Base-by-base conservation (phyloP, 306 rosid genomes). In the Pyrus bretschneideri region DNA sequence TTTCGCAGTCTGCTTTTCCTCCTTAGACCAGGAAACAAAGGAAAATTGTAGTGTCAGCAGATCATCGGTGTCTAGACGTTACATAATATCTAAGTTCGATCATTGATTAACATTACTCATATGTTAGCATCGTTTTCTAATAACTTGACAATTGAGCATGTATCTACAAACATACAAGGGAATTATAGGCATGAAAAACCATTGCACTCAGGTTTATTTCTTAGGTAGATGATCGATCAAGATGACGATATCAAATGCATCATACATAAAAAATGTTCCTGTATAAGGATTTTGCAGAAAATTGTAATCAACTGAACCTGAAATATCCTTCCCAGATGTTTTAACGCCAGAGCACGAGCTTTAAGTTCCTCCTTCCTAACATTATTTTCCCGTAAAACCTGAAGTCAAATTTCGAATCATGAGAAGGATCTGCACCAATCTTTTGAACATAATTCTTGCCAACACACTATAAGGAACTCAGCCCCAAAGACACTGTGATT, bases 321-420 rank as follows among this genome's bases (percentile, higher is more conserved):
- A 79, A 90, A 92, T 86, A 85, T 87, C 82, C 86, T 90, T 67
- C 99, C 99, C 62, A 95, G 90, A 70, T 85, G 76, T 83, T 92
- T 95, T 57, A 95, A 92, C 59, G 96, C 97, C 12, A 67, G 62
- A 29, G 97, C 96, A 61, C 97, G 97, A 79, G 89, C 87, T 89
- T 74, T 90, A 74, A 89, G 97, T 57, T 92, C 99, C 73, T 95
- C 99, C 83, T 78, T 95, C 82, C 54, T 82, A 11, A 89, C 85
- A 45, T 84, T 84, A 21, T 79, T 81, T 87, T 92, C 99, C 73
- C 79, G 86, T 25, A 92, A 88, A 80, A 95, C 99, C 99, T 95
- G 89, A 58, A 82, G 69, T 25, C 61, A 76, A 9, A 76, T 70
- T 62, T 8, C 11, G 68, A 65, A 5, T 78, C 72, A 58, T 57